A percentile compares a stretch with the other conserved stretches of the same genome.
Conservation (phyloP, 2,329 filamentous ascomycete species). For the Monilinia fructicola region DNA sequence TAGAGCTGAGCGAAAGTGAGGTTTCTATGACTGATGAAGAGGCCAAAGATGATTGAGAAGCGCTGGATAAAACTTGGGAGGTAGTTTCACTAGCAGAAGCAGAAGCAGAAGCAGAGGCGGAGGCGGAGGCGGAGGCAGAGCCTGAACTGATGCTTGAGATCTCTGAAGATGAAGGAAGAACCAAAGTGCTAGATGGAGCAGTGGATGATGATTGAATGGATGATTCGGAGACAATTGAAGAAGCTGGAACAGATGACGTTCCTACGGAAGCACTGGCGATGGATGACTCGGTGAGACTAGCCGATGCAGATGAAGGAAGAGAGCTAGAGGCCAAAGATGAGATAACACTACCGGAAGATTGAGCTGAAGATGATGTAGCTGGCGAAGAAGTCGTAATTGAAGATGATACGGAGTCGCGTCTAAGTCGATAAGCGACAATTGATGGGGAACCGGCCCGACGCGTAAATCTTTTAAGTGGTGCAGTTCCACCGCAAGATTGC, state of each 20-base stretch:
- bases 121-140: no score
- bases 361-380: neutral
- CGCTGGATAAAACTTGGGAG: no score
- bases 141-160: no score
- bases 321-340: neutral
- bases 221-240: neutral
- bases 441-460: neutral
- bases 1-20: no score
- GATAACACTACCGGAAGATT: neutral
- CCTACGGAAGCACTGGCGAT: neutral
- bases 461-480: neutral
- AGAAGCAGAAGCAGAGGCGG: no score
- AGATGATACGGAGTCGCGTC: neutral
- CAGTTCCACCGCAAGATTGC: constrained; percentile 13
- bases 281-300: neutral
- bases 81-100: no score
- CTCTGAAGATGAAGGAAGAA: no score
- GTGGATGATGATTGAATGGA: no score
- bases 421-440: constrained; percentile 7
- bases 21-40: no score
- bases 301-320: neutral
- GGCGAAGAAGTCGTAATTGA: neutral
- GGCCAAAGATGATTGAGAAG: no score
- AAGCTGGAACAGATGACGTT: neutral
- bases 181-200: no score